These are phyloP conservation scores for Claviceps citrina DNA, from an alignment of 2,329 filamentous ascomycete genomes.

Conservation along the genomic window DNA sequence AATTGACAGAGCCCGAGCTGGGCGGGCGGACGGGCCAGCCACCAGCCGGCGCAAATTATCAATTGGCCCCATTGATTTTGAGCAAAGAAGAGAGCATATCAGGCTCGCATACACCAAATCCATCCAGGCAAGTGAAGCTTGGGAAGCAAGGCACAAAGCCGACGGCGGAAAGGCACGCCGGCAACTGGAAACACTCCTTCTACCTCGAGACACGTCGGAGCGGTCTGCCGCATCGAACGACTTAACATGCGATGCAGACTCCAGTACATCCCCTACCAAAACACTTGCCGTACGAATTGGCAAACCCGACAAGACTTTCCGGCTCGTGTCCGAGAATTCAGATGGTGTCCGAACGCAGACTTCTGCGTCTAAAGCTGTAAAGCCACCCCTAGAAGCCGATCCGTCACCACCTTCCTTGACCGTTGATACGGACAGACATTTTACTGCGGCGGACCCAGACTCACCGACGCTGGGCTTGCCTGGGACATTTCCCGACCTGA, in stretches of 20 bases:
- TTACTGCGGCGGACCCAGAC: conserved; percentile 23
- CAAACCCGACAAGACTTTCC: not conserved
- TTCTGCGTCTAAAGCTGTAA: no score
- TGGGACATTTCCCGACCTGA: conserved; percentile 39
- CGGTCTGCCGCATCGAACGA: not conserved
- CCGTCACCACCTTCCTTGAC: conserved; percentile 4
- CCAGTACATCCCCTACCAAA: not conserved
- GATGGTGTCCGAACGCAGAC: not conserved
- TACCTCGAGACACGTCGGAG: not conserved
- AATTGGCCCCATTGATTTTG: conserved; percentile 69
- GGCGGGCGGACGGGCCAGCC: conserved; percentile 23
- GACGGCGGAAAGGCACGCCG: conserved; percentile 32
- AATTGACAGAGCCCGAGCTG: conserved; percentile 30
- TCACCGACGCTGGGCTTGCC: conserved; percentile 54
- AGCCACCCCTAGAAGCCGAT: not conserved
- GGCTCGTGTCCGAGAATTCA: not conserved
- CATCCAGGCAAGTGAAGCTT: conserved; percentile 56
- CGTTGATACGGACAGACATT: not conserved
- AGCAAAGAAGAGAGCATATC: conserved; percentile 65
- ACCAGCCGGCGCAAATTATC: conserved; percentile 37
- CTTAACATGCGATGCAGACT: not conserved
- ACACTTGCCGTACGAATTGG: not conserved
- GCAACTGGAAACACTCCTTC: conserved; percentile 29
- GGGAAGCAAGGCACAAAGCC: conserved; percentile 37
- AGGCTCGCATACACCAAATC: conserved; percentile 74